phyloP scores from a whole-genome alignment of 1,284 basidiomycete species.

The Ganoderma boninense region DNA sequence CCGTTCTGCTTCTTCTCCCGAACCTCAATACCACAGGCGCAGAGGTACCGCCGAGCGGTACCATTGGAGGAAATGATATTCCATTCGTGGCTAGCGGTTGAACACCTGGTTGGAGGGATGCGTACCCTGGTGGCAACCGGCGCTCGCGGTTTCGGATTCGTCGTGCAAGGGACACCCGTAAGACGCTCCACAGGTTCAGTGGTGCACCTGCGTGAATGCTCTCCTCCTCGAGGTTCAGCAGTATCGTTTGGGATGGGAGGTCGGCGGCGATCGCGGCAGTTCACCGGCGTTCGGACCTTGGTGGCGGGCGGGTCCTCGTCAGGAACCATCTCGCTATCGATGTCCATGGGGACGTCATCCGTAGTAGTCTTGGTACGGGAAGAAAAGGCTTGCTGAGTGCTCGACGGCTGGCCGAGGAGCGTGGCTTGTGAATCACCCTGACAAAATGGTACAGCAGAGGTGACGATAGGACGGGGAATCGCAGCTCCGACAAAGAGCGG shows the following conservation, averaged over 20 bases:
- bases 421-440: conserved; percentile 21
- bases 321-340: conserved; percentile 6
- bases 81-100: conserved; percentile 21
- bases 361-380: too few species aligned
- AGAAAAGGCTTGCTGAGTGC: neutral
- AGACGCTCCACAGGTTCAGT: neutral
- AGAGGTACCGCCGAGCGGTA: conserved; percentile 22
- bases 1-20: conserved; percentile 30
- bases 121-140: conserved; percentile 18
- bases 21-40: conserved; percentile 21
- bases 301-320: neutral
- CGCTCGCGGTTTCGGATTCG: conserved; percentile 23
- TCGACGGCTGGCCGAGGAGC: conserved; percentile 12
- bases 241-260: neutral
- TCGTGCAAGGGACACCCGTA: conserved; percentile 17
- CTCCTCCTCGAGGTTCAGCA: neutral
- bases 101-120: neutral
- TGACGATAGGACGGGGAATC: neutral
- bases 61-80: conserved; percentile 13
- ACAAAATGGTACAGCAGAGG: neutral
- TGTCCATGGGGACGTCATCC: neutral
- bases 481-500: conserved; percentile 30
- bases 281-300: neutral
- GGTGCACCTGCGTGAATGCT: neutral
- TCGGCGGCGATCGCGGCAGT: neutral